Base-by-base conservation (phyloP, 1,284 basidiomycete species). In the Sparassis latifolia region DNA sequence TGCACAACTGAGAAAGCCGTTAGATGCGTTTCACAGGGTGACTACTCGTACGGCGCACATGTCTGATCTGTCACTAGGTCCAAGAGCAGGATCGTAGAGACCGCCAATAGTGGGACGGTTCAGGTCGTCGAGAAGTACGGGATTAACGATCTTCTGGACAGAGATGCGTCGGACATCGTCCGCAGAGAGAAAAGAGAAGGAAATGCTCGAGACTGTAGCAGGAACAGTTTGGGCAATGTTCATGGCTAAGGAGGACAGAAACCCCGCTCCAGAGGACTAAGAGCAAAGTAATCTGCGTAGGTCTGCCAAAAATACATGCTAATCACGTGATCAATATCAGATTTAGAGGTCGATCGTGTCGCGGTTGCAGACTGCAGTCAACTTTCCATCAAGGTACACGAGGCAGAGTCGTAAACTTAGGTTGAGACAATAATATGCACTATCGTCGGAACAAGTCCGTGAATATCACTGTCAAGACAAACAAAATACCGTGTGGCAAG, bases 141-240 rank as follows among this genome's bases (percentile, higher is more conserved):
- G 89, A 68, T 99, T 99, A 55, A 92, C 81, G 62, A 99, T 89
- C 74, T 97, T 92, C 74, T 96, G 95, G 63, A 99, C 96, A 20
- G 94, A 97, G 66, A 99, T 94, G 54, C 87, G 81, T 48, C 89
- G 82, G 59, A 98, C 79, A 69, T 99, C 96, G 60, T 91, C 82
- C n/a, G 91, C 76, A 10, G 90, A 84, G 51, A 99, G 84, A 69
- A 97, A 97, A 2, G 94, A 95, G 72, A 99, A 99, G 29, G 95
- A 96, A 50, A 98, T 74, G 57, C 88, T 87, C 52, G 83, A 74
- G 59, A 97, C 87, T 50, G 86, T 84, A 3, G 92, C 89, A 10
- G 92, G 85, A 51, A 99, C 73, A 28, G 96, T 87, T 63, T 91
- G 83, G 5, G 94, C 80, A 69, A 97, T 91, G 69, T 99, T 96